A percentile compares a stretch with the other conserved stretches of the same genome.
These are phyloP conservation scores for Ceratocystiopsis brevicomis DNA, from an alignment of 2,329 filamentous ascomycete species.

Conservation along the genomic window DNA sequence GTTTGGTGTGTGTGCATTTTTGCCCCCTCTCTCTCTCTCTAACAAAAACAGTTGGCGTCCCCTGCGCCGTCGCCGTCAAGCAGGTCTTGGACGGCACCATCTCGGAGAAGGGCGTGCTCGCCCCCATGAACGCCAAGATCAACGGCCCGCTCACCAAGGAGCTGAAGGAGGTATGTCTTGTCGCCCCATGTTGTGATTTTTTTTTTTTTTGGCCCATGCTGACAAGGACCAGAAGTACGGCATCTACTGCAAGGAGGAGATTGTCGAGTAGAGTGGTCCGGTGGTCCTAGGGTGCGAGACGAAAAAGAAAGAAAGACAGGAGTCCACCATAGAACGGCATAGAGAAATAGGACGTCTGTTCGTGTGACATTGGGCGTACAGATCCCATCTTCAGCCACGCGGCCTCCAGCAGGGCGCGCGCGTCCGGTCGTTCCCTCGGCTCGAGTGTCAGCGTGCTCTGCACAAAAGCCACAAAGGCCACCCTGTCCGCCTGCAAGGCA, in stretches of 20 bases:
- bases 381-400: not conserved
- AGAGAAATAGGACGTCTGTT: too few species aligned
- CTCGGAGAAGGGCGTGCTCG: slow-evolving; percentile 43
- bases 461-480: slow-evolving; percentile 1
- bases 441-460: not conserved
- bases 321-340: too few species aligned
- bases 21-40: not conserved
- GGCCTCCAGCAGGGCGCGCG: not conserved
- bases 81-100: slow-evolving; percentile 47
- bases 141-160: slow-evolving; percentile 55
- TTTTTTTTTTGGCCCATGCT: not conserved
- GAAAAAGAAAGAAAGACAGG: too few species aligned
- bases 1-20: too few species aligned
- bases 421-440: not conserved
- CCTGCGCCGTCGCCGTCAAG: slow-evolving; percentile 40
- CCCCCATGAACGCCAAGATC: slow-evolving; percentile 46
- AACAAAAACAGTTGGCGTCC: slow-evolving; percentile 37
- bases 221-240: slow-evolving; percentile 3
- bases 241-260: slow-evolving; percentile 11
- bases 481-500: not conserved
- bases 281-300: too few species aligned
- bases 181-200: too few species aligned
- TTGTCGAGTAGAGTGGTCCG: slow-evolving; percentile 1
- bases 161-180: slow-evolving; percentile 47
- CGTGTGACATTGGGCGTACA: too few species aligned